Percentiles rank a stretch among this genome's conserved stretches.
These are phyloP conservation scores for Scheffersomyces stambukii DNA, from an alignment of 1,139 yeast genomes.

Conservation along the genomic window DNA sequence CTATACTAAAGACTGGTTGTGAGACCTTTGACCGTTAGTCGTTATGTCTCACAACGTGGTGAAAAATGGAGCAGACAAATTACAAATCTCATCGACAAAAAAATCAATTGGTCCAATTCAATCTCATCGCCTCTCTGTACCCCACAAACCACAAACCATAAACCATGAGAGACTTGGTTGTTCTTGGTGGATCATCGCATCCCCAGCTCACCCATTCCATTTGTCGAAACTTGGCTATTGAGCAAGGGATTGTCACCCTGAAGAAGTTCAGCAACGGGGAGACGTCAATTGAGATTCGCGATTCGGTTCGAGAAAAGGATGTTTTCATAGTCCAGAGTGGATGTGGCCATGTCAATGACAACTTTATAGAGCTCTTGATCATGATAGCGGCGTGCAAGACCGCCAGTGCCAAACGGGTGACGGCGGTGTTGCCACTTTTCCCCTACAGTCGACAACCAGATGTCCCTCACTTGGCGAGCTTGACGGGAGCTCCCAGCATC, in stretches of 20 bases:
- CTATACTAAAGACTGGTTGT: neutral
- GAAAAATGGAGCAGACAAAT: conserved; percentile 1
- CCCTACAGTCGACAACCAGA: conserved; percentile 97
- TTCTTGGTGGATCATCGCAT: conserved; percentile 74
- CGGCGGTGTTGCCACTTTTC: conserved; percentile 91
- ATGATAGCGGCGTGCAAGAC: conserved; percentile 93
- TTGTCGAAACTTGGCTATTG: conserved; percentile 59
- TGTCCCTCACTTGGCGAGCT: conserved; percentile 80
- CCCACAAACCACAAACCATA: neutral
- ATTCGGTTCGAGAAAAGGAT: conserved; percentile 89
- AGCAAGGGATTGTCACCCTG: conserved; percentile 53
- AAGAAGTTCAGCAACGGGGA: conserved; percentile 79
- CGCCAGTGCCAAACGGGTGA: conserved; percentile 89
- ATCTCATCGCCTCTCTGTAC: conserved; percentile 4
- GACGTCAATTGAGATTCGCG: conserved; percentile 77
- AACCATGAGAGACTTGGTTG: conserved; percentile 68
- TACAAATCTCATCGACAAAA: conserved; percentile 3
- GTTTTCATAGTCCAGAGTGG: conserved; percentile 82
- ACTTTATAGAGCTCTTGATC: conserved; percentile 80
- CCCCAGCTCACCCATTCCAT: conserved; percentile 59
- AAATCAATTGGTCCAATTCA: conserved; percentile 2
- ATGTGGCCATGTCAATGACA: conserved; percentile 89
- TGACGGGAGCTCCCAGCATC: conserved; percentile 41
- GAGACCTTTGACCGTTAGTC: too few relatives aligned
- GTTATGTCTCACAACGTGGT: neutral